Evolutionary conservation across 2,329 filamentous ascomycete genomes (phyloP).

Genomic region (Hymenoscyphus infarciens): DNA sequence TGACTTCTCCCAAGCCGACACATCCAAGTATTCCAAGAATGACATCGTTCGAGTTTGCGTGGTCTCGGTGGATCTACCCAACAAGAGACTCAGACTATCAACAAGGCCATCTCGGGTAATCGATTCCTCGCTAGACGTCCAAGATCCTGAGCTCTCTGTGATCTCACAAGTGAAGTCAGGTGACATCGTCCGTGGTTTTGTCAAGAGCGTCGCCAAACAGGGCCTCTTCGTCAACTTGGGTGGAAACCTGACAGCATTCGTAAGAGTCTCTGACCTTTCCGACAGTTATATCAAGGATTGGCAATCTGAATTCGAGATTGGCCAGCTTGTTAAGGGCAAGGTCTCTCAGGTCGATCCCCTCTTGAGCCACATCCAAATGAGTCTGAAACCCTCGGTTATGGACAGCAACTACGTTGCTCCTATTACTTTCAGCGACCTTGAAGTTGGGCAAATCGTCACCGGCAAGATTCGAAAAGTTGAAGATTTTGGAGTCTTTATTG

Average conservation of each 20-base stretch:
- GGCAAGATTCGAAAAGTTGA: slow-evolving; percentile 92
- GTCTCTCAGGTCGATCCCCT: slow-evolving; percentile 68
- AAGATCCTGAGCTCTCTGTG: slow-evolving; percentile 74
- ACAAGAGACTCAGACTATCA: slow-evolving; percentile 81
- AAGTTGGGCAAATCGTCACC: slow-evolving; percentile 76
- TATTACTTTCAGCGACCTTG: slow-evolving; percentile 71
- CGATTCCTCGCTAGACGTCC: slow-evolving; percentile 76
- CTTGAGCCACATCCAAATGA: slow-evolving; percentile 75
- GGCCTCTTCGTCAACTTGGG: slow-evolving; percentile 85
- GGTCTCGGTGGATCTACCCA: slow-evolving; percentile 72
- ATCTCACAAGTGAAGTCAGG: slow-evolving; percentile 70
- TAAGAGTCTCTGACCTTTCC: slow-evolving; percentile 83
- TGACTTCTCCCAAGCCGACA: slow-evolving; percentile 78
- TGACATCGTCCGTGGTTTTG: slow-evolving; percentile 82
- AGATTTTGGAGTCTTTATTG: slow-evolving; percentile 91
- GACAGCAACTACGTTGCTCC: slow-evolving; percentile 74
- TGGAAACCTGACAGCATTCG: slow-evolving; percentile 74
- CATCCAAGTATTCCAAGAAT: slow-evolving; percentile 72
- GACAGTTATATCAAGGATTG: slow-evolving; percentile 93
- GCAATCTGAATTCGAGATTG: slow-evolving; percentile 83
- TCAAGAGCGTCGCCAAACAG: slow-evolving; percentile 85
- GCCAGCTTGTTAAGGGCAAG: slow-evolving; percentile 87
- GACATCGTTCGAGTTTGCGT: slow-evolving; percentile 87
- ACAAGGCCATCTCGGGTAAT: slow-evolving; percentile 83
- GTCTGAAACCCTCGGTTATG: slow-evolving; percentile 78